Percentiles rank a stretch among this genome's conserved stretches.
phyloP scores from a whole-genome alignment of 2,329 filamentous ascomycete species.

The Chrysoporthe puriensis region DNA sequence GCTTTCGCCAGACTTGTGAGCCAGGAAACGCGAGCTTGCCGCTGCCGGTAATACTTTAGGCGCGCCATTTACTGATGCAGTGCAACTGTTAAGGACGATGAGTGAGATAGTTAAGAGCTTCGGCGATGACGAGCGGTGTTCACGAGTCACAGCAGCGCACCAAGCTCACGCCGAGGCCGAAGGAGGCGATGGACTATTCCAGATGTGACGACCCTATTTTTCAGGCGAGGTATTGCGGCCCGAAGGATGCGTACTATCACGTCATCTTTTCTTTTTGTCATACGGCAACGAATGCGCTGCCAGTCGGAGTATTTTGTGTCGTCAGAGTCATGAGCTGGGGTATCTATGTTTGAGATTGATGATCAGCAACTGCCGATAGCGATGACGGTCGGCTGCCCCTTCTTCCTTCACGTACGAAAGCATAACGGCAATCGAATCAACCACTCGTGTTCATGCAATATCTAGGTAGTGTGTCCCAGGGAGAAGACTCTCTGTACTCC shows the following conservation, averaged over 20 bases:
- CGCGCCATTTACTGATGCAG: background rate
- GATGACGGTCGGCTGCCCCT: background rate
- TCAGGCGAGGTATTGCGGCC: conserved; percentile 9
- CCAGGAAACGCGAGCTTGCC: background rate
- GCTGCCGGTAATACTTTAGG: background rate
- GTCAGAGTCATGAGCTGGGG: background rate
- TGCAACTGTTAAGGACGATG: background rate
- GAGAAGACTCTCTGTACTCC: background rate
- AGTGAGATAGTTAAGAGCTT: background rate
- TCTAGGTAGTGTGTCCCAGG: too few relatives aligned
- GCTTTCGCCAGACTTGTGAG: background rate
- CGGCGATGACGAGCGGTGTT: background rate
- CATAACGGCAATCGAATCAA: background rate
- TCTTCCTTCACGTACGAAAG: background rate
- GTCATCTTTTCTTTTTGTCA: background rate
- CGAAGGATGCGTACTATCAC: conserved; percentile 24
- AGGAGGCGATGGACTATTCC: background rate
- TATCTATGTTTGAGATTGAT: background rate
- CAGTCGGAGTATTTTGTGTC: background rate
- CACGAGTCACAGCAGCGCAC: background rate
- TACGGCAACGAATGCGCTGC: conserved; percentile 6
- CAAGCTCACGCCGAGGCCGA: conserved; percentile 11
- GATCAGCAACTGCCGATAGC: background rate
- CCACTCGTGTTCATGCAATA: background rate
- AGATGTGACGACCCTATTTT: background rate